Evolutionary conservation across 2,329 filamentous ascomycete genomes (phyloP).

Genomic region (Trichoderma citrinoviride): DNA sequence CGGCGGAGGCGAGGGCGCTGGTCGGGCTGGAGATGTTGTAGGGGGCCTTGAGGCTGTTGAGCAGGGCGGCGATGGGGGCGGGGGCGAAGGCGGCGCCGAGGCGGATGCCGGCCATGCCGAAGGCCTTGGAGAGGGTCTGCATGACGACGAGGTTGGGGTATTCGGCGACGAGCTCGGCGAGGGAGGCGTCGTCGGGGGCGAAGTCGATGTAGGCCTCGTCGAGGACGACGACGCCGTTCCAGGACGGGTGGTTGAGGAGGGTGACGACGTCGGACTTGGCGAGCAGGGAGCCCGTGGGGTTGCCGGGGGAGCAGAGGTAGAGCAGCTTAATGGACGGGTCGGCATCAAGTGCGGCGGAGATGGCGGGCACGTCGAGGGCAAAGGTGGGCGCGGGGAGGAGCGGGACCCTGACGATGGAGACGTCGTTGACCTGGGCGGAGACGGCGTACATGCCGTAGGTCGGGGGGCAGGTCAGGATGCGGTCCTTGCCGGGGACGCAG

Average conservation of each 20-base stretch:
- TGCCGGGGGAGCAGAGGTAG: conserved; percentile 93
- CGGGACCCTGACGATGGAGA: conserved; percentile 82
- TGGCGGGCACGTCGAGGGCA: conserved; percentile 66
- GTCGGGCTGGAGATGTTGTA: conserved; percentile 94
- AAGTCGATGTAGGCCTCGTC: conserved; percentile 98
- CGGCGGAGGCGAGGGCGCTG: conserved; percentile 72
- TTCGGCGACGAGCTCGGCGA: conserved; percentile 88
- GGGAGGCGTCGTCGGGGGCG: conserved; percentile 68
- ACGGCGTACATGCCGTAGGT: conserved; percentile 99
- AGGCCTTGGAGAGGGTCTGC: conserved; percentile 98
- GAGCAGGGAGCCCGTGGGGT: conserved; percentile 82
- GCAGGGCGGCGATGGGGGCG: conserved; percentile 68
- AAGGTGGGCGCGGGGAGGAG: conserved; percentile 71
- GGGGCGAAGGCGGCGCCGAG: conserved; percentile 82
- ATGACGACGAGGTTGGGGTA: conserved; percentile 96
- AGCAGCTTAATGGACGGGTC: conserved; percentile 73
- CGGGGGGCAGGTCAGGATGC: conserved; percentile 90
- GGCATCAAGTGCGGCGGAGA: conserved; percentile 62
- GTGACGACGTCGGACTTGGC: conserved; percentile 69
- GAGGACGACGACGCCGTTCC: conserved; percentile 91
- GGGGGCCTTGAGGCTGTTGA: conserved; percentile 92
- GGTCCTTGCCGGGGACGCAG: conserved; percentile 81
- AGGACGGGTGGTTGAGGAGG: conserved; percentile 80
- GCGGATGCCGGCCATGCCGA: conserved; percentile 90
- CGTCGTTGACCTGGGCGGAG: conserved; percentile 90